Base-by-base conservation (phyloP, 2,329 filamentous ascomycete species). In the Fonsecaea monophora region DNA sequence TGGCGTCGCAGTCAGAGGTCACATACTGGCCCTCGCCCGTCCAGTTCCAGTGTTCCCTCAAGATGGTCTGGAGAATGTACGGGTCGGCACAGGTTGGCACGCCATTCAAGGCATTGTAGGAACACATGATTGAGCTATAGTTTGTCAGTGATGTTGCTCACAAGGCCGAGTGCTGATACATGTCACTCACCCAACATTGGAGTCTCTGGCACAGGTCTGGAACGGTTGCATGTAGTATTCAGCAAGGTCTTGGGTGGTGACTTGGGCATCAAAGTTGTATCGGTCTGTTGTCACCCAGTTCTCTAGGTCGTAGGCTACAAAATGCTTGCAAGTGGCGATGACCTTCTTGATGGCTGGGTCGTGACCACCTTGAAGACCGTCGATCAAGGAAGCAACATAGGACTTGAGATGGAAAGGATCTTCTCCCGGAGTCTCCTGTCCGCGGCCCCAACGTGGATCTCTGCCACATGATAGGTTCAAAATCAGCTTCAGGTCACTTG, bases 171-270 rank as follows among this genome's bases (percentile, higher is more conserved):
- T n/a, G 6, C 25, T 40, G 37, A n/a, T 32, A 45, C 34, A 18
- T 60, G n/a, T 59, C 40, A 66, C 63, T 65, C 21, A 68, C 67
- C 67, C 69, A 15, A 69, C 69, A 54, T 83, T 81, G 3, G 84
- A 82, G 72, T 88, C 85, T 10, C 84, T 81, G 53, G 84, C 86
- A 75, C 88, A 90, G 74, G 83, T 83, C 72, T 89, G 81, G 78
- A 91, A 91, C 0, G 87, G 84, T 0, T 86, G 87, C 48, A 89
- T 81, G 73, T 89, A 91, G 77, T 90, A 91, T 71, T 90, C 89
- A 0, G 84, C 82, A 4, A 91, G 77, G 67, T 92, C 89, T 70
- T 90, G 89, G 57, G 67, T 63, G 15, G 65, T 63, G 55, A 89
- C 84, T 12, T 61, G 60, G 5, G 87, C 83, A 73, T 89, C 81